These are phyloP conservation scores for Venturiaceae sp. DNA, from an alignment of 2,329 filamentous ascomycete genomes.

Conservation along the genomic window DNA sequence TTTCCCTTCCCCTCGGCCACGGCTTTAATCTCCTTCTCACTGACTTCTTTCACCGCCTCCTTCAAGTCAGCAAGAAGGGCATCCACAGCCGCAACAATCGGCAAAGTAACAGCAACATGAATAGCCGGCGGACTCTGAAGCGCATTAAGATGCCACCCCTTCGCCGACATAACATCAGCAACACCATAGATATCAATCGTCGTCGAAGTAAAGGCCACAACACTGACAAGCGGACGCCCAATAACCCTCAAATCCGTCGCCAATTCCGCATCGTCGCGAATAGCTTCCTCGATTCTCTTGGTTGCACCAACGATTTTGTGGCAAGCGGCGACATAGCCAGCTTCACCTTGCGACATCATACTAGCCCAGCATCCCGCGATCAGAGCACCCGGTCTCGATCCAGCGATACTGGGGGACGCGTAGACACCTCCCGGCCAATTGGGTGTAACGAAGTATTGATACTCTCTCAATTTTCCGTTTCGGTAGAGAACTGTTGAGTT, in stretches of 20 bases:
- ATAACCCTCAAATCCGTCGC: slow-evolving; percentile 67
- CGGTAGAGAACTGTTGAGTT: slow-evolving; percentile 93
- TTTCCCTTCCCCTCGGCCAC: slow-evolving; percentile 57
- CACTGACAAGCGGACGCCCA: slow-evolving; percentile 78
- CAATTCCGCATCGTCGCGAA: slow-evolving; percentile 60
- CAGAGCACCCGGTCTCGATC: slow-evolving; percentile 81
- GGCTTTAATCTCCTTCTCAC: slow-evolving; percentile 69
- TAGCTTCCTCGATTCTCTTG: slow-evolving; percentile 67
- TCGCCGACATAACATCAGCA: slow-evolving; percentile 72
- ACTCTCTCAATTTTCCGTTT: slow-evolving; percentile 62
- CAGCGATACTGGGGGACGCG: slow-evolving; percentile 83
- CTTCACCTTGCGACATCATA: slow-evolving; percentile 78
- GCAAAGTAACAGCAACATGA: slow-evolving; percentile 86
- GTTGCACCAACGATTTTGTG: slow-evolving; percentile 78
- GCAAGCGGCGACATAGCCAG: slow-evolving; percentile 80
- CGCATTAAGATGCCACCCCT: slow-evolving; percentile 93
- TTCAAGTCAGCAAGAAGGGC: slow-evolving; percentile 62
- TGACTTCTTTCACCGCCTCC: slow-evolving; percentile 55
- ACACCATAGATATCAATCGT: slow-evolving; percentile 89
- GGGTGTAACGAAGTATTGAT: slow-evolving; percentile 94
- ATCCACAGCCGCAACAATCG: slow-evolving; percentile 73
- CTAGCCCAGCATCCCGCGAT: slow-evolving; percentile 95
- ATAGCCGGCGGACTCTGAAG: slow-evolving; percentile 87
- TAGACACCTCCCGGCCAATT: slow-evolving; percentile 97
- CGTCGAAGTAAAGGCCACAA: slow-evolving; percentile 62